Conservation (phyloP, 2,329 filamentous ascomycete genomes). For the Mollisiaceae sp. region DNA sequence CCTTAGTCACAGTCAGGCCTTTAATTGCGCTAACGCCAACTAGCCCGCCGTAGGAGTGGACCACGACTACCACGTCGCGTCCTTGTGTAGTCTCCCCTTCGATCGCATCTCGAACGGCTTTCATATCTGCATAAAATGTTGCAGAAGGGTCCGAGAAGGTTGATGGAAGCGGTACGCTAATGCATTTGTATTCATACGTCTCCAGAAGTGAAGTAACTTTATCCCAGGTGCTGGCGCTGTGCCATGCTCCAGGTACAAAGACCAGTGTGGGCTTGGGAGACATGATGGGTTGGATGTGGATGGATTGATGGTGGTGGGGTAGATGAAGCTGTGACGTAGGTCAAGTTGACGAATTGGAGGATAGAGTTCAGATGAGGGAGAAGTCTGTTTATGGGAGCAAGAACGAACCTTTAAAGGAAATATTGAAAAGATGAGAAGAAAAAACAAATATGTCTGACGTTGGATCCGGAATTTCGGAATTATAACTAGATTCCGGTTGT, state of each 20-base stretch:
- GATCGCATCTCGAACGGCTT: slow-evolving; percentile 44
- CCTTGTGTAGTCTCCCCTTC: slow-evolving; percentile 43
- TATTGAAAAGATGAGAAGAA: neutral
- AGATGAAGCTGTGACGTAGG: neutral
- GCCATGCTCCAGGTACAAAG: slow-evolving; percentile 56
- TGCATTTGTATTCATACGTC: slow-evolving; percentile 40
- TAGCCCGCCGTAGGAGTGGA: slow-evolving; percentile 51
- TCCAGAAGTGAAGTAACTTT: slow-evolving; percentile 43
- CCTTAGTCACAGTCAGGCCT: slow-evolving; percentile 42
- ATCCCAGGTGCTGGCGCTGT: slow-evolving; percentile 46
- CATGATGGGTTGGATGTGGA: neutral
- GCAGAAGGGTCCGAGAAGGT: slow-evolving; percentile 38
- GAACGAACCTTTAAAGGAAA: neutral
- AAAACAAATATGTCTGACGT: slow-evolving; percentile 3
- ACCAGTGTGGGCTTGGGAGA: slow-evolving; percentile 46
- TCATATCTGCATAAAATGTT: slow-evolving; percentile 46
- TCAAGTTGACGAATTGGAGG: neutral
- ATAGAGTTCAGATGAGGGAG: neutral
- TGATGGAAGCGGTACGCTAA: slow-evolving; percentile 45
- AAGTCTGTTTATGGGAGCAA: neutral
- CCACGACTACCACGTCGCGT: slow-evolving; percentile 48
- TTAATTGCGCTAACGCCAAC: slow-evolving; percentile 48
- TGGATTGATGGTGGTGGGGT: neutral
- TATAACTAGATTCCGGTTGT: neutral
- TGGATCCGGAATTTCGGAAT: neutral